phyloP scores from a whole-genome alignment of 106 monocot species.

The Dendrobium catenatum region DNA sequence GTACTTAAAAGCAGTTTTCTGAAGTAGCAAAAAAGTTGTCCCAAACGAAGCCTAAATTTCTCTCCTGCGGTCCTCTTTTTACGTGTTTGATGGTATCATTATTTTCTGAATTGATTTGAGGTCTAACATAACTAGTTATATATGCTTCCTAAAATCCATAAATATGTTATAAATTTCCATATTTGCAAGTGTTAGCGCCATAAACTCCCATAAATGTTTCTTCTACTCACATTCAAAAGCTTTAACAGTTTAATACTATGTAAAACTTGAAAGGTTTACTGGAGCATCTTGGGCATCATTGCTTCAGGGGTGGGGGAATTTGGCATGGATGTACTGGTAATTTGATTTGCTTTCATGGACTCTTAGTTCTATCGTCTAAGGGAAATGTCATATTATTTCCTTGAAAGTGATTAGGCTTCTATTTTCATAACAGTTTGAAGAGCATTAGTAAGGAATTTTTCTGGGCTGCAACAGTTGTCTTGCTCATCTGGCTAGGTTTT shows the following conservation, averaged over 20 bases:
- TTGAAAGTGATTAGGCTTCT: not conserved
- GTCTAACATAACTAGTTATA: too few relatives aligned
- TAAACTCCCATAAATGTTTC: not conserved
- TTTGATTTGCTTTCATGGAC: not conserved
- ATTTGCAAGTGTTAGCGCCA: not conserved
- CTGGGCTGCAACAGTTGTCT: slow-evolving; percentile 34
- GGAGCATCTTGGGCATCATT: slow-evolving; percentile 59
- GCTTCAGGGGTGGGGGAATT: slow-evolving; percentile 62
- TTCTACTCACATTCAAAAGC: not conserved
- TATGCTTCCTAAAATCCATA: not conserved
- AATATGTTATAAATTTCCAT: not conserved
- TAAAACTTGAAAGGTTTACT: slow-evolving; percentile 38
- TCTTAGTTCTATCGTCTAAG: not conserved
- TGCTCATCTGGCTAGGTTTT: slow-evolving; percentile 56
- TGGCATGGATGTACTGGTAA: slow-evolving; percentile 72
- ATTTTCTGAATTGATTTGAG: too few relatives aligned
- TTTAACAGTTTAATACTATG: not conserved
- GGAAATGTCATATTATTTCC: not conserved
- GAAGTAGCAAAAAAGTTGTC: too few relatives aligned
- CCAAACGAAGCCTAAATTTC: too few relatives aligned
- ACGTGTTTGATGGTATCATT: too few relatives aligned
- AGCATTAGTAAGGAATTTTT: slow-evolving; percentile 48
- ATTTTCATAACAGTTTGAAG: slow-evolving; percentile 34
- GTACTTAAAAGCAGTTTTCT: too few relatives aligned
- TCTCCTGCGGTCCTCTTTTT: too few relatives aligned